These are phyloP conservation scores for Ophiostoma sp. DNA, from an alignment of 2,329 filamentous ascomycete genomes.

Conservation along the genomic window DNA sequence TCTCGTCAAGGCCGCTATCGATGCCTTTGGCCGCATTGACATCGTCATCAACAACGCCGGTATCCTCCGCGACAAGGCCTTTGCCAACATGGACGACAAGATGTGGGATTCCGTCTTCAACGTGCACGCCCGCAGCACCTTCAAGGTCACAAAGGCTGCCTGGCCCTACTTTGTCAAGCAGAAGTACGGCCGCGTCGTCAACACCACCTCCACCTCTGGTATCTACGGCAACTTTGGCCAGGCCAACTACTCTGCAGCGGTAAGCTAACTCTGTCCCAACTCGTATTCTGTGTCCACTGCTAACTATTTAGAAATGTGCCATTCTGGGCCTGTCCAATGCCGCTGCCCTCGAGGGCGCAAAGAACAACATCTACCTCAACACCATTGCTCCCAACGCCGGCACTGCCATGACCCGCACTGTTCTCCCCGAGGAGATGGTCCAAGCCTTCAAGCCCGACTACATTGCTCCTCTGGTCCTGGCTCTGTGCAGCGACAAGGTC, in stretches of 20 bases:
- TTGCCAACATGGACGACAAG: slow-evolving; percentile 93
- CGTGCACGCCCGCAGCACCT: slow-evolving; percentile 89
- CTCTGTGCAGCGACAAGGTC: slow-evolving; percentile 78
- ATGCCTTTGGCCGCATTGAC: slow-evolving; percentile 87
- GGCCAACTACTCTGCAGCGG: slow-evolving; percentile 86
- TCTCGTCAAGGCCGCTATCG: slow-evolving; percentile 88
- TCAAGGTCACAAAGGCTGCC: slow-evolving; percentile 93
- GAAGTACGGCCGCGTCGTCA: slow-evolving; percentile 94
- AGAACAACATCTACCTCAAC: slow-evolving; percentile 98
- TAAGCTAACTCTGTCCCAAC: slow-evolving; percentile 33
- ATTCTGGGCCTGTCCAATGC: slow-evolving; percentile 94
- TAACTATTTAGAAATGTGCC: slow-evolving; percentile 58
- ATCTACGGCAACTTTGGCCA: slow-evolving; percentile 99
- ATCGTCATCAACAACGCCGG: slow-evolving; percentile 97
- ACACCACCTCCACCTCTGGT: slow-evolving; percentile 93
- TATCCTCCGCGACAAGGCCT: slow-evolving; percentile 96
- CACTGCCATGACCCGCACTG: slow-evolving; percentile 87
- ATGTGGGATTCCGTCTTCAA: slow-evolving; percentile 89
- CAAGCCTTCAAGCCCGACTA: slow-evolving; percentile 99
- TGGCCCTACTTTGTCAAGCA: slow-evolving; percentile 98
- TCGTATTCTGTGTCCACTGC: not conserved
- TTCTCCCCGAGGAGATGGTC: slow-evolving; percentile 95
- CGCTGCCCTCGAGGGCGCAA: slow-evolving; percentile 84
- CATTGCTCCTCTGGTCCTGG: slow-evolving; percentile 85
- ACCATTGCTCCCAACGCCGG: slow-evolving; percentile 97